Percentiles rank a stretch among this genome's conserved stretches.
phyloP scores from a whole-genome alignment of 805 yeast genomes.

The Yarrowia deformans region DNA sequence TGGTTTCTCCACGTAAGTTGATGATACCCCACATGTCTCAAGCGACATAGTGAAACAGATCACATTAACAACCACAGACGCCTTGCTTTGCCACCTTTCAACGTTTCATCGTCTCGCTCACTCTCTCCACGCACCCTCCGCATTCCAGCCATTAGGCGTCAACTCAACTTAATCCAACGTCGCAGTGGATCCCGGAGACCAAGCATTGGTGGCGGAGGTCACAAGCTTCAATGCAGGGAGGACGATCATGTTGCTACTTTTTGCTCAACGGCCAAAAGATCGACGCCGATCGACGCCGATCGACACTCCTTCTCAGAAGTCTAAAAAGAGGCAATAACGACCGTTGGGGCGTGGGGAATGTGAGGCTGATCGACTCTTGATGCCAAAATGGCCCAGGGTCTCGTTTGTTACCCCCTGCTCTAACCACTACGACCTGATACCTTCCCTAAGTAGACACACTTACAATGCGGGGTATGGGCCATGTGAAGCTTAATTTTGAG shows the following conservation, averaged over 20 bases:
- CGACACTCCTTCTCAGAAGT: not conserved
- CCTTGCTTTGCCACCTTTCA: no score
- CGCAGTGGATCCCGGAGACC: not conserved
- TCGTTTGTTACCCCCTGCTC: not conserved
- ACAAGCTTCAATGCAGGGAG: slow-evolving; percentile 4
- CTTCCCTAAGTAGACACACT: not conserved
- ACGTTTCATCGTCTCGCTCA: no score
- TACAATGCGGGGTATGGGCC: not conserved
- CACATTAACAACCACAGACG: not conserved
- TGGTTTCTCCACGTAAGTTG: not conserved
- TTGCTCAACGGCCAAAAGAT: no score
- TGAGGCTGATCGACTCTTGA: not conserved
- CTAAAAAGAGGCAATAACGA: not conserved
- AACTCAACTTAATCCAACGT: not conserved
- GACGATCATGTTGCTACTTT: not conserved
- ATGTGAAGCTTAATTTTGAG: not conserved
- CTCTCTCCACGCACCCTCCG: not conserved
- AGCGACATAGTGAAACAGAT: not conserved
- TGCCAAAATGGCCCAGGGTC: not conserved
- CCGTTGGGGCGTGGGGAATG: not conserved
- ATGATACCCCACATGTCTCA: slow-evolving; percentile 15
- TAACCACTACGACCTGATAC: not conserved
- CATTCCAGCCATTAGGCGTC: not conserved
- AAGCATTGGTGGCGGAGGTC: not conserved
- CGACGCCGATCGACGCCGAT: not conserved